Base-by-base conservation (phyloP, 1,284 basidiomycete genomes). In the Melanopsichium pennsylvanicum region DNA sequence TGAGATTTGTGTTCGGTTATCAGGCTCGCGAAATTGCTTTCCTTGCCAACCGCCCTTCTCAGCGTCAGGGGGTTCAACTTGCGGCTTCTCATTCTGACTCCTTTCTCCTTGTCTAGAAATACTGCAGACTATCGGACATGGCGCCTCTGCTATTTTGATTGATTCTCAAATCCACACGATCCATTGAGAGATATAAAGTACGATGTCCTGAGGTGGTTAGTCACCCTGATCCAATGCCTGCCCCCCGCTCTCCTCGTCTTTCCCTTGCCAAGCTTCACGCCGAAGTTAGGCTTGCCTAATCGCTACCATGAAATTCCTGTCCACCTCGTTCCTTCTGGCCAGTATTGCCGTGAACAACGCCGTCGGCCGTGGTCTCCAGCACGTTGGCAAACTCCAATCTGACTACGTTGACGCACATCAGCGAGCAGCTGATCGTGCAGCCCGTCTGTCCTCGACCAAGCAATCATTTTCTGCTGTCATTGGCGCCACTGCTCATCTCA, bases 271-370 rank as follows among this genome's bases (percentile, higher is more conserved):
- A 34, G 32, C 32, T 34, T 34, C 27, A 9, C 27, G 8, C 8
- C n/a, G n/a, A n/a, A n/a, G 19, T 36, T 45, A 21, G 43, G n/a
- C 5, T 27, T 40, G 31, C n/a, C 43, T 45, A 35, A 45, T 45
- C 43, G 43, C 22, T n/a, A n/a, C n/a, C n/a, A 61, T 67, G 57
- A 67, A 67, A 47, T 38, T 67, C 8, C 31, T 67, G n/a, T 23
- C 57, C 11, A 21, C 47, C 12, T 43, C 45, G 9, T 25, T 61
- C 12, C 23, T 67, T 19, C 57, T 67, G 11, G 52, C 52, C 4
- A 25, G 43, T 3, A 39, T 40, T n/a, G 57, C 57, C 7, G 52
- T 67, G 32, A 45, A 48, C 57, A 52, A 60, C 39, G 47, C 52
- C 12, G 51, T 47, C 36, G 63, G 57, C 15, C 63, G 63, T 16